Evolutionary conservation across 139 green algal species (phyloP), one percentile per base, ranked within the genome.

Genomic region (Auxenochlorella pyrenoidosa): DNA sequence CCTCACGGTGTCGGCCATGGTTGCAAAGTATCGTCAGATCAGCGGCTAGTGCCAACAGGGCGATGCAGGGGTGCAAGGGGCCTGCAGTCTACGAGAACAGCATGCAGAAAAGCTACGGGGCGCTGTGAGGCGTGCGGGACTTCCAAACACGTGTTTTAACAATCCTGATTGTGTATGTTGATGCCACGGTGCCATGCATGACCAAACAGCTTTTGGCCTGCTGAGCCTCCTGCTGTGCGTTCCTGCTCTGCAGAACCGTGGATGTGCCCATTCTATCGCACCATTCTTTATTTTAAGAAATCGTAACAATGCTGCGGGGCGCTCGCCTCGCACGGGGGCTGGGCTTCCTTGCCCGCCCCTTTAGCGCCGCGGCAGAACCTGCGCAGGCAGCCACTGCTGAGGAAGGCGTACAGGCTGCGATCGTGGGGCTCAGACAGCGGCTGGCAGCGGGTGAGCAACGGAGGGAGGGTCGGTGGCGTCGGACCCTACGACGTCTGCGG

Each of bases 1-100:
- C 90, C 89, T 84, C 28, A 93, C 91, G 32, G 89, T 93, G 81
- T 93, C 91, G 36, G 91, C 91, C 91, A 93, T 93, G 70, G 34
- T 72, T 32, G 21, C 26, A 58, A 28, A 15, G 28, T 60, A 40
- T 6, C 60, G 1, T 71, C 47, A 58, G 47, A 72, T 59, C 47
- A 36, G 44, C 38, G 4, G 79, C 28, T 24, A 68, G 47, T 44
- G 77, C 21, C 47, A 47, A 5, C 32, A 30, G n/a, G 32, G 32
- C 6, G 32, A 41, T 30, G 22, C n/a, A 66, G 21, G 2, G 47
- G n/a, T 12, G 71, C 38, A 32, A 32, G 15, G 66, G 66, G 66
- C 30, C 30, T 8, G 63, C 4, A 8, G 28, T 18, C 63, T 73
- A 73, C 36, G 41, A 36, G 30, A 83, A 19, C 12, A 43, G 75